Evolutionary conservation across 306 rosid species (phyloP), one percentile per base, ranked within the genome.

Genomic region (Adenanthera pavonina): DNA sequence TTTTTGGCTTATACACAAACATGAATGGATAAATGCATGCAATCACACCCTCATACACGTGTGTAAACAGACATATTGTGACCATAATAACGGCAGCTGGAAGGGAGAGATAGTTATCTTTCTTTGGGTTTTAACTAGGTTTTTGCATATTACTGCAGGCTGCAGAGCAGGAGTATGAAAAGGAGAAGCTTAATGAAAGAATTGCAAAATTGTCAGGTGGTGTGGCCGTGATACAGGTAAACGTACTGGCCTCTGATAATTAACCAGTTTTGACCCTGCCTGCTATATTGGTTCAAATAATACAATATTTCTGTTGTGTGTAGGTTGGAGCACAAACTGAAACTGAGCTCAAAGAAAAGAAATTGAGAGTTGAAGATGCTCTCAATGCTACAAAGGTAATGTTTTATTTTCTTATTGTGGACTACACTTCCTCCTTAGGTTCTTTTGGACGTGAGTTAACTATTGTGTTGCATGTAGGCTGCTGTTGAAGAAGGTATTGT

Each of bases 241-340:
- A 53, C 70, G 65, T 15, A 3, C 33, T 48, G 57, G 25, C 41
- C 20, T 65, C 6, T 30, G 49, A 57, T 44, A 64, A 48, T 69
- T 34, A 30, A 15, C 20, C 4, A 43, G 41, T 4, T 16, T 19
- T 61, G 5, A 7, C 30, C 14, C 48, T 79, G 17, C 3, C 1
- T 10, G 49, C 20, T 16, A 41, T 7, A 71, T 49, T n/a, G 54
- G n/a, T 70, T 73, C 30, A 13, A 51, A 36, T 30, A 0, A 40
- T 77, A 4, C 34, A 51, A 17, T 8, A 3, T 77, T 75, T 75
- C 48, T 74, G 8, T 46, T 15, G 9, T 47, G 33, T 81, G 52
- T 81, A 95, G 99, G 99, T 95, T 86, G 99, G 99, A 20, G 99
- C 99, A 78, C 99, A 96, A 90, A 96, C 99, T 47, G 99, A 96